phyloP scores from a whole-genome alignment of 2,329 filamentous ascomycete genomes.

The Lachnellula willkommii region DNA sequence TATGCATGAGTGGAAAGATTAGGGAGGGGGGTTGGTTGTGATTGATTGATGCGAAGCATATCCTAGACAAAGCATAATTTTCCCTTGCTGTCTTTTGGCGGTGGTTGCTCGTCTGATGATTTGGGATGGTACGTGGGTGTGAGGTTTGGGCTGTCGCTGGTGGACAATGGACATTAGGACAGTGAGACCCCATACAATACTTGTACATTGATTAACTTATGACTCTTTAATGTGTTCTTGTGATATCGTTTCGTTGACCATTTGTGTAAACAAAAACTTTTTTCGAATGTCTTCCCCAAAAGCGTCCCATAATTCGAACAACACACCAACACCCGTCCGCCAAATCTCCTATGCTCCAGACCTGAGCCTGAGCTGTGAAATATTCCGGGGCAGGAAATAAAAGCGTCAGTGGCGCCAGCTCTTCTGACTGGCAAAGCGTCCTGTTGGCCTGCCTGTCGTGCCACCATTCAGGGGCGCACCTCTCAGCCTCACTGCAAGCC shows the following conservation, averaged over 20 bases:
- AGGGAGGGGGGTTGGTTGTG: not conserved
- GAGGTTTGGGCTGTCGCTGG: not conserved
- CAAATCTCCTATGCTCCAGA: too few relatives aligned
- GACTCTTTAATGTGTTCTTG: constrained; percentile 11
- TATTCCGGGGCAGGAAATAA: too few relatives aligned
- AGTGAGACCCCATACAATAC: constrained; percentile 23
- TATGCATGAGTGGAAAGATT: not conserved
- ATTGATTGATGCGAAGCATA: not conserved
- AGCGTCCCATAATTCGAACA: too few relatives aligned
- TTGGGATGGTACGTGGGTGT: constrained; percentile 2
- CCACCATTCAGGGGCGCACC: too few relatives aligned
- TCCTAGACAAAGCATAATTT: constrained; percentile 7
- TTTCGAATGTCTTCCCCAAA: too few relatives aligned
- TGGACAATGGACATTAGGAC: constrained; percentile 17
- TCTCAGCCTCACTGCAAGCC: too few relatives aligned
- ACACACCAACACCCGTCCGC: too few relatives aligned
- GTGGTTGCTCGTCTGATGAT: constrained; percentile 12
- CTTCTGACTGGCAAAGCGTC: too few relatives aligned
- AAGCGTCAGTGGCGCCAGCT: too few relatives aligned
- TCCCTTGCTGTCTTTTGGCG: constrained; percentile 1
- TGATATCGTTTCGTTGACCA: not conserved
- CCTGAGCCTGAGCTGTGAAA: too few relatives aligned
- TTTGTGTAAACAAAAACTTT: not conserved
- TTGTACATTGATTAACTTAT: constrained; percentile 24
- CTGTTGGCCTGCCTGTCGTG: too few relatives aligned